Evolutionary conservation across 2,329 filamentous ascomycete species (phyloP).

Genomic region (Emmonsiellopsis sp.): DNA sequence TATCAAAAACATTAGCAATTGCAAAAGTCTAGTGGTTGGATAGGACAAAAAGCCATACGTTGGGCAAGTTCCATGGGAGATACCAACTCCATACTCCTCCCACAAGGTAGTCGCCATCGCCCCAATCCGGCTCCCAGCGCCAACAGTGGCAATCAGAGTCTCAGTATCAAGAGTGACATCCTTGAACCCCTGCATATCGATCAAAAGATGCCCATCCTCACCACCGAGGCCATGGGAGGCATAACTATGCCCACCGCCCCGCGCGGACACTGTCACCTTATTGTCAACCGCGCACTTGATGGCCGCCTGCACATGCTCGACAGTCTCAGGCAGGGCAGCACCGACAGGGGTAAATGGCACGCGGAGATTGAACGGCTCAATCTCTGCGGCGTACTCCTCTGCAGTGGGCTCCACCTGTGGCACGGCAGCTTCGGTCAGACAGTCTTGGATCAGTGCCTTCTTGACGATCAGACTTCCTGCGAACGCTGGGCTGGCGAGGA

Average conservation of each 20-base stretch:
- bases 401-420: not conserved
- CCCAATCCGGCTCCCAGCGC: slow-evolving; percentile 16
- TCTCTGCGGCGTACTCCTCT: not conserved
- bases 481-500: not conserved
- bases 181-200: slow-evolving; percentile 17
- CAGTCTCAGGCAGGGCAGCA: slow-evolving; percentile 18
- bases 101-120: slow-evolving; percentile 16
- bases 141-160: slow-evolving; percentile 14
- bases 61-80: slow-evolving; percentile 19
- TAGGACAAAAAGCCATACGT: not conserved
- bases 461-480: not conserved
- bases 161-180: slow-evolving; percentile 12
- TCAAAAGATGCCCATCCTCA: slow-evolving; percentile 14
- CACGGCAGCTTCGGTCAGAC: not conserved
- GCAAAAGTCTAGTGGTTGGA: too few relatives aligned
- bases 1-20: not conserved
- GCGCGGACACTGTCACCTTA: slow-evolving; percentile 38
- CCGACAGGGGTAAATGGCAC: slow-evolving; percentile 18
- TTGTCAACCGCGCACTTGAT: slow-evolving; percentile 34
- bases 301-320: slow-evolving; percentile 32
- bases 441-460: slow-evolving; percentile 1
- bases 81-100: slow-evolving; percentile 12
- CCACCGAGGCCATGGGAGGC: slow-evolving; percentile 20
- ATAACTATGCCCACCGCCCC: slow-evolving; percentile 44
- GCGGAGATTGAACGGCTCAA: slow-evolving; percentile 17